These are phyloP conservation scores for Thuja plicata DNA, from an alignment of 83 land plant species.

Conservation along the genomic window DNA sequence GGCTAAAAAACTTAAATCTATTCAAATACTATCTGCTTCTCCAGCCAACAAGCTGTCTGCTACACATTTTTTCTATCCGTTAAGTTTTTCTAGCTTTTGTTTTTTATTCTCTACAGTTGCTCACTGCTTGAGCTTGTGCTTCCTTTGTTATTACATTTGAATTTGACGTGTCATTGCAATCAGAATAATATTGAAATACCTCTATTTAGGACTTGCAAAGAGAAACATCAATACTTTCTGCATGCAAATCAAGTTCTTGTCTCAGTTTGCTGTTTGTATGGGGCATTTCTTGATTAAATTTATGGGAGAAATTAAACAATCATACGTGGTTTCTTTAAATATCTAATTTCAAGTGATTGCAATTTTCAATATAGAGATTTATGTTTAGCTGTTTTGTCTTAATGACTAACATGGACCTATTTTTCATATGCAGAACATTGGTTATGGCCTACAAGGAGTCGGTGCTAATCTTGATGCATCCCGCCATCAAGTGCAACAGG, in stretches of 20 bases:
- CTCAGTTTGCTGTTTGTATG: neutral
- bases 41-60: neutral
- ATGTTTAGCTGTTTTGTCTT: neutral
- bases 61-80: neutral
- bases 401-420: neutral
- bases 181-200: neutral
- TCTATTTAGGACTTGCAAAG: neutral
- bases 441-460: conserved; percentile 26
- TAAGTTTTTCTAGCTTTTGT: neutral
- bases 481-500: conserved; percentile 41
- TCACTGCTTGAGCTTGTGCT: neutral
- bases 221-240: neutral
- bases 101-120: neutral
- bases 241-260: neutral
- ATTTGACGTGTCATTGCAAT: neutral
- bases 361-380: neutral
- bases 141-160: neutral
- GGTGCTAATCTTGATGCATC: conserved; percentile 29
- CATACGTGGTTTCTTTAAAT: neutral
- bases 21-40: neutral
- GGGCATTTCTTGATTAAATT: neutral
- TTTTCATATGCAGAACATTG: conserved; percentile 25
- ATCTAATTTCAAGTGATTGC: neutral
- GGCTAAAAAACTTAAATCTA: neutral
- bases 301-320: neutral